Percentiles rank a stretch among this genome's conserved stretches.
Evolutionary conservation across 2,329 filamentous ascomycete species (phyloP).

Genomic region (Boeremia lycopersici): DNA sequence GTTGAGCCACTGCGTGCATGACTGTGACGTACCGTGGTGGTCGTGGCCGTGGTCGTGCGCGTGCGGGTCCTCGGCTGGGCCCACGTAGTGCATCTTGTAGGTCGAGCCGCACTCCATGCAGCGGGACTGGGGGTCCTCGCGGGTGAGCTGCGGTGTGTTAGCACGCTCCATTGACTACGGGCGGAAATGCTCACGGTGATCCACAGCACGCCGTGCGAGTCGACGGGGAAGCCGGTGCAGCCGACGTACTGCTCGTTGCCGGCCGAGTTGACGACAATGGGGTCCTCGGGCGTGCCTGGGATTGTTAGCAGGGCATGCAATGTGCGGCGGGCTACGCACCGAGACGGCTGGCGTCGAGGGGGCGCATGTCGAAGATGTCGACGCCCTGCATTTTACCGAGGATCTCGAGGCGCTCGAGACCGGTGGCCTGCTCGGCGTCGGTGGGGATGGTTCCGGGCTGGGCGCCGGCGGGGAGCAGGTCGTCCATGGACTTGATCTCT

Average conservation of each 20-base stretch:
- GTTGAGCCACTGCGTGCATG: too few relatives aligned
- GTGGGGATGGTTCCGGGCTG: constrained; percentile 82
- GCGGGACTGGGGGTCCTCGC: constrained; percentile 88
- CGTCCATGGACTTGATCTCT: constrained; percentile 85
- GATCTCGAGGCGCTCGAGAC: constrained; percentile 98
- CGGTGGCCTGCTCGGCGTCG: constrained; percentile 93
- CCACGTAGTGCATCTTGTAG: constrained; percentile 98
- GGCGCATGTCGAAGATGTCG: constrained; percentile 98
- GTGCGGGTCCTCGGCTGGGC: constrained; percentile 76
- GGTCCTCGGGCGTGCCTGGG: constrained; percentile 80
- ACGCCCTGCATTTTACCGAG: constrained; percentile 99
- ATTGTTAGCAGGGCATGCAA: constrained; percentile 13
- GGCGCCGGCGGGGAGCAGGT: constrained; percentile 85
- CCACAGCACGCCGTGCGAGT: constrained; percentile 92
- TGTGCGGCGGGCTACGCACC: constrained; percentile 59
- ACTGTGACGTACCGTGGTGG: constrained; percentile 29
- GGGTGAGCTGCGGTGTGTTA: constrained; percentile 67
- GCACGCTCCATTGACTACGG: background rate
- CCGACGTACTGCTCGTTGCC: constrained; percentile 96
- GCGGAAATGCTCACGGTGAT: constrained; percentile 70
- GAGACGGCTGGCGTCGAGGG: constrained; percentile 86
- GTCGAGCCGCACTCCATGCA: constrained; percentile 96
- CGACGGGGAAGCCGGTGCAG: constrained; percentile 91
- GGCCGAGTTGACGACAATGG: constrained; percentile 86
- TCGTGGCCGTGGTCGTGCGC: constrained; percentile 60